A percentile compares a stretch with the other conserved stretches of the same genome.
Conservation (phyloP, 371 early-diverging fungal genomes). For the Mucor racemosus region DNA sequence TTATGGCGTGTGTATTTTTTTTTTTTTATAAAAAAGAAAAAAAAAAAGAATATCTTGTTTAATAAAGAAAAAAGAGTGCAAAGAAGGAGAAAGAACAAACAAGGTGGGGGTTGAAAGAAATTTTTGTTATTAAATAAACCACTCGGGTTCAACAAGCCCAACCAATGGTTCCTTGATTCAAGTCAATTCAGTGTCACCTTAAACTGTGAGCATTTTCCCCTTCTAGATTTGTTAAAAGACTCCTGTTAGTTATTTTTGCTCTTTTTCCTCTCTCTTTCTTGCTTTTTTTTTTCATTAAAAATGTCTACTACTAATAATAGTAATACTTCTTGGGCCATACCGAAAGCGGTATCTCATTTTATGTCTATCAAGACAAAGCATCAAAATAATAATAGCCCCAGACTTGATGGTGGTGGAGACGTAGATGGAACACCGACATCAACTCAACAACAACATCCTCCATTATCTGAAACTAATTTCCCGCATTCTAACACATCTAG, state of each 20-base stretch:
- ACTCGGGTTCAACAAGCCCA: not conserved
- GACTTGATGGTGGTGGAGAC: not conserved
- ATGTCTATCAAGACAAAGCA: conserved; percentile 7
- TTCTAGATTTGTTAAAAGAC: conserved; percentile 7
- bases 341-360: conserved; percentile 19
- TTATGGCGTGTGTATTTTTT: not conserved
- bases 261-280: not conserved
- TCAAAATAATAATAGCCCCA: not conserved
- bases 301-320: conserved; percentile 6
- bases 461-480: not conserved
- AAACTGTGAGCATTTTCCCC: not conserved
- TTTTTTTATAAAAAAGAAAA: not conserved
- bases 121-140: not conserved
- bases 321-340: conserved; percentile 10
- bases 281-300: not conserved
- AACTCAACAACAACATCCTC: not conserved
- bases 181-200: not conserved
- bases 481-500: not conserved
- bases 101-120: not conserved
- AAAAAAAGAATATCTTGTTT: not conserved
- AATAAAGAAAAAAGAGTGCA: not conserved
- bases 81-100: conserved; percentile 1
- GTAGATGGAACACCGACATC: conserved; percentile 17
- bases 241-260: not conserved
- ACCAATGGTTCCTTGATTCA: not conserved